Base-by-base conservation (phyloP, 495 filamentous ascomycete species). In the Cudoniella acicularis region DNA sequence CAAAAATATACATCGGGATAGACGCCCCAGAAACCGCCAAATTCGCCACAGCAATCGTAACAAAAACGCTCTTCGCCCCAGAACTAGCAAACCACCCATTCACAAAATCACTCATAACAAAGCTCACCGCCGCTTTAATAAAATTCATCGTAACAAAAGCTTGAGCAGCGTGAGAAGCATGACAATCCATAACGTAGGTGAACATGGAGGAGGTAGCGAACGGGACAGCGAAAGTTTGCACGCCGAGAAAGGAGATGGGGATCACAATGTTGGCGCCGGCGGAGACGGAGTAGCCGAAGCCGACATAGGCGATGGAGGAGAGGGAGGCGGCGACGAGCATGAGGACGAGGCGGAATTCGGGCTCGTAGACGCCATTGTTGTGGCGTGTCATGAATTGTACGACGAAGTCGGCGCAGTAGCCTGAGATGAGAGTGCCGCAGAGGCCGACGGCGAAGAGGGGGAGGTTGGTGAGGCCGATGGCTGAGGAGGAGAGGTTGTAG, bases 81-180 rank as follows among this genome's bases (percentile, higher is more conserved):
- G 74, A 67, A 36, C 61, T 66, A 3, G 59, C 69, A 13, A 79
- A 64, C 78, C 78, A 82, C 48, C 71, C 72, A 56, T 79, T 76
- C 23, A 79, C 77, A 61, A 81, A 80, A 60, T 79, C 80, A 6
- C 73, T 79, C 58, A 82, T 52, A 1, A 75, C 77, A 52, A 82
- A 80, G 1, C 76, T 77, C 3, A 83, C 58, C 40, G 80, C 40
- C 10, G 67, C 67, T 45, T 81, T 81, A 21, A 79, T 68, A 18
- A 75, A 73, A 53, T 83, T 83, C 65, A 83, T 78, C 6, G 78
- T 77, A 36, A 83, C 79, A 51, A 83, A 78, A 10, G 77, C 77
- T 67, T 25, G 67, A n/a, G 67, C 65, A 22, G 67, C 67, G 23
- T 68, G 65, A 11, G 67, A 57, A 43, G 72, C 73, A 68, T 83